Percentiles rank a stretch among this genome's conserved stretches.
Evolutionary conservation across 208 protist genomes (phyloP).

Genomic region (Zelonia costaricensis): DNA sequence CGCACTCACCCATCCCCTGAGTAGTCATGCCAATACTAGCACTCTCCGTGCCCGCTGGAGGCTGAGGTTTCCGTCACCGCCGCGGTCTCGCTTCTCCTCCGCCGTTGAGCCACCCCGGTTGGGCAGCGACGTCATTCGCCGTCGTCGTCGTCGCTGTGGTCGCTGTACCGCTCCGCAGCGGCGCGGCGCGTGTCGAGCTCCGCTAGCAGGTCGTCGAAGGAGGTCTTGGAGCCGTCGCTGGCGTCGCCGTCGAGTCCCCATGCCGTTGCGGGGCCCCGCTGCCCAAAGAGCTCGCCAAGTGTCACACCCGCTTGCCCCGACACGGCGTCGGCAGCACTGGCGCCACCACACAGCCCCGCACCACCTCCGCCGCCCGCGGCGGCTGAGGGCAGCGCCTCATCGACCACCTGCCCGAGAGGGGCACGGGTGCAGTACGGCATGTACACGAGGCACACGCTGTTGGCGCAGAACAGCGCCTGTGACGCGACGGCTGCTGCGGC

Average conservation of each 20-base stretch:
- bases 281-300: constrained; percentile 2
- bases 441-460: constrained; percentile 67
- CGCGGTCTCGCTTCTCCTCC: too few relatives aligned
- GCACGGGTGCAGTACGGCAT: constrained; percentile 25
- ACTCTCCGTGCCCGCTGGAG: too few relatives aligned
- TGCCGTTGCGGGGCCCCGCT: not conserved
- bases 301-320: not conserved
- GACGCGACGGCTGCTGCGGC: not conserved
- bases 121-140: not conserved
- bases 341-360: not conserved
- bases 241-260: constrained; percentile 7
- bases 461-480: constrained; percentile 45
- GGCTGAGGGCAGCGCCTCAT: not conserved
- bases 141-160: not conserved
- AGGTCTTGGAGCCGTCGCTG: not conserved
- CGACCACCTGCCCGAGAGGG: constrained; percentile 24
- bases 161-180: not conserved
- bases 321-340: not conserved
- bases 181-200: constrained; percentile 8
- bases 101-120: too few relatives aligned
- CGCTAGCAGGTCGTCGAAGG: constrained; percentile 12
- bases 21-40: too few relatives aligned
- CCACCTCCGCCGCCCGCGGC: not conserved
- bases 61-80: too few relatives aligned
- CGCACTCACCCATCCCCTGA: too few relatives aligned